Evolutionary conservation across 495 filamentous ascomycete species (phyloP), one percentile per base, ranked within the genome.

Genomic region (Beverwykella pulmonaria): DNA sequence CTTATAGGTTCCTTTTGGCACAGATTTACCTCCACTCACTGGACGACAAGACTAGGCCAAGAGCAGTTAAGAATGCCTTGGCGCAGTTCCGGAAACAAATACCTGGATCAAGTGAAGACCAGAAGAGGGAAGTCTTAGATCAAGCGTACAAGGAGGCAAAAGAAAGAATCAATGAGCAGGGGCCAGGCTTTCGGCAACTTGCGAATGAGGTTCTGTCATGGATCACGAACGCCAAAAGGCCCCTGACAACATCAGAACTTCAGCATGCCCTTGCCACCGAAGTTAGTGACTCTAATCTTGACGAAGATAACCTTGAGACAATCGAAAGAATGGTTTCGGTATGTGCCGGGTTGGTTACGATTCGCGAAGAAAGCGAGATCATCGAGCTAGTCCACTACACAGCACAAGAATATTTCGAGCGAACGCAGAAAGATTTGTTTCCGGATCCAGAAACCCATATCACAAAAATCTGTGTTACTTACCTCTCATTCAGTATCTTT

Each of bases 281-380:
- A 41, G 2, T 36, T 0, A 73, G 60, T 14, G 53, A 71, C 0
- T 0, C 46, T 0, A 61, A 74, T 0, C 65, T 87, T 6, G 77
- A 84, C 34, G 22, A 70, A 19, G 76, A 80, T 0, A 17, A 85
- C 0, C 53, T 75, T 1, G 57, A 77, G 0, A n/a, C n/a, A n/a
- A 52, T 78, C 14, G 74, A 79, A 19, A 61, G 77, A 17, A 67
- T 86, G 12, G 54, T 78, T 6, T 80, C 80, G 1, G 27, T 80
- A 5, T 87, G 84, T 67, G 79, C 78, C 48, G 84, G 85, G 0
- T 67, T 89, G 14, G 77, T 86, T 2, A 81, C 73, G 1, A 54
- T 83, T 6, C 80, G 86, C 41, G 29, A 76, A 25, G 73, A 78
- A 19, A 84, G 75, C 53, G 32, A 72, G 8, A 75, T 81, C 27